A percentile compares a stretch with the other conserved stretches of the same genome.
Evolutionary conservation across 2,329 filamentous ascomycete genomes (phyloP).

Genomic region (Aspergillus sp.): DNA sequence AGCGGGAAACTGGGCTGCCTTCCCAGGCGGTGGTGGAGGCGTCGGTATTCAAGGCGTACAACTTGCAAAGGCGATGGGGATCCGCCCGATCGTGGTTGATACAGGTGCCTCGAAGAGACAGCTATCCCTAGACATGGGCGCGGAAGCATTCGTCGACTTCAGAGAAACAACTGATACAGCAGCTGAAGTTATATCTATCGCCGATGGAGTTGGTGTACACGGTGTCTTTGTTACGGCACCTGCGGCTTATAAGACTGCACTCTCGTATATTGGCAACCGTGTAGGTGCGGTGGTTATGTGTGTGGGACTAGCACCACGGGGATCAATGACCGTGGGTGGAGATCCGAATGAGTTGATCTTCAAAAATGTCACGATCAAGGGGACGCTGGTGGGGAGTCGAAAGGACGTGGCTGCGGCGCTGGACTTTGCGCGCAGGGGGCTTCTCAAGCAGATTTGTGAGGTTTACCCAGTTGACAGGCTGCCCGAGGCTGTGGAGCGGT

Average conservation of each 20-base stretch:
- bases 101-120: conserved; percentile 53
- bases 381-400: conserved; percentile 37
- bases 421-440: conserved; percentile 54
- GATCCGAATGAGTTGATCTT: conserved; percentile 32
- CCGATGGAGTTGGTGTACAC: conserved; percentile 55
- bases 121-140: conserved; percentile 55
- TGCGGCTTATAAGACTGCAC: conserved; percentile 44
- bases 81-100: conserved; percentile 61
- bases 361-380: conserved; percentile 33
- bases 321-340: conserved; percentile 26
- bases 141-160: conserved; percentile 63
- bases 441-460: conserved; percentile 56
- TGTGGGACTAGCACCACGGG: conserved; percentile 43
- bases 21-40: conserved; percentile 53
- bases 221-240: conserved; percentile 49
- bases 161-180: conserved; percentile 42
- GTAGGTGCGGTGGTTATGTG: conserved; percentile 60
- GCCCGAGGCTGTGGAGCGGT: conserved; percentile 56
- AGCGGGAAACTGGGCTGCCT: conserved; percentile 57
- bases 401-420: conserved; percentile 38
- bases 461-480: conserved; percentile 53
- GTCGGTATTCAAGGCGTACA: conserved; percentile 64
- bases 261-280: conserved; percentile 46
- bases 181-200: conserved; percentile 51
- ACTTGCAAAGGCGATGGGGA: conserved; percentile 59